These are phyloP conservation scores for Candida buenavistaensis DNA, from an alignment of 1,139 yeast species.

Conservation along the genomic window DNA sequence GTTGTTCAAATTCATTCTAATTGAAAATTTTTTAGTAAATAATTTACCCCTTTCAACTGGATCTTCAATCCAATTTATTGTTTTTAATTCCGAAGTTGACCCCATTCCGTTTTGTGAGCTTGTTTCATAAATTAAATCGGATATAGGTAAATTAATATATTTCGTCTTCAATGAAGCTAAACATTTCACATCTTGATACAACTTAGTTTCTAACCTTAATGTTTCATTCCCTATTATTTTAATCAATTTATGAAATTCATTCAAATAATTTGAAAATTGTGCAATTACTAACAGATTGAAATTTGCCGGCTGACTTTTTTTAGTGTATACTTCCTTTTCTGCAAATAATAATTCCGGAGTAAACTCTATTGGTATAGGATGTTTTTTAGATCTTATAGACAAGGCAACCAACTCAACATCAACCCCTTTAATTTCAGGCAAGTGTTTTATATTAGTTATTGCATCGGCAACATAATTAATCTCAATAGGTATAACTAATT, in stretches of 20 bases:
- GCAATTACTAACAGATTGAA: slow-evolving; percentile 34
- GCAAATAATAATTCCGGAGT: slow-evolving; percentile 42
- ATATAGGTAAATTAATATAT: slow-evolving; percentile 25
- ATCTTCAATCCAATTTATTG: slow-evolving; percentile 30
- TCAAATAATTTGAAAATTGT: slow-evolving; percentile 30
- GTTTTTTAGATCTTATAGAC: slow-evolving; percentile 36
- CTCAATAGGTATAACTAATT: slow-evolving; percentile 36
- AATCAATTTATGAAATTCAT: slow-evolving; percentile 30
- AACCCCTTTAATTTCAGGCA: slow-evolving; percentile 33
- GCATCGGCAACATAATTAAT: slow-evolving; percentile 30
- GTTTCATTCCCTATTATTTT: slow-evolving; percentile 37
- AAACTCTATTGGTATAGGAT: slow-evolving; percentile 42
- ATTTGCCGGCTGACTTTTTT: slow-evolving; percentile 18
- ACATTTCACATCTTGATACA: slow-evolving; percentile 38
- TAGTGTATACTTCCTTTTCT: slow-evolving; percentile 24
- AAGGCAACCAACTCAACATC: slow-evolving; percentile 36
- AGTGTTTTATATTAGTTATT: slow-evolving; percentile 6
- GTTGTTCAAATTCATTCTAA: slow-evolving; percentile 26
- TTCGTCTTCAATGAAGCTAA: slow-evolving; percentile 37
- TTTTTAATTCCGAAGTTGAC: slow-evolving; percentile 18
- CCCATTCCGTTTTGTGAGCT: slow-evolving; percentile 19
- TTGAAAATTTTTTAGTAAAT: slow-evolving; percentile 28
- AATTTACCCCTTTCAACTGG: slow-evolving; percentile 18
- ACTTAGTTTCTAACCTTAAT: slow-evolving; percentile 34
- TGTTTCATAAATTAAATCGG: slow-evolving; percentile 18